Conservation (phyloP, 129 eudicot genomes). For the Smallanthus sonchifolius region DNA sequence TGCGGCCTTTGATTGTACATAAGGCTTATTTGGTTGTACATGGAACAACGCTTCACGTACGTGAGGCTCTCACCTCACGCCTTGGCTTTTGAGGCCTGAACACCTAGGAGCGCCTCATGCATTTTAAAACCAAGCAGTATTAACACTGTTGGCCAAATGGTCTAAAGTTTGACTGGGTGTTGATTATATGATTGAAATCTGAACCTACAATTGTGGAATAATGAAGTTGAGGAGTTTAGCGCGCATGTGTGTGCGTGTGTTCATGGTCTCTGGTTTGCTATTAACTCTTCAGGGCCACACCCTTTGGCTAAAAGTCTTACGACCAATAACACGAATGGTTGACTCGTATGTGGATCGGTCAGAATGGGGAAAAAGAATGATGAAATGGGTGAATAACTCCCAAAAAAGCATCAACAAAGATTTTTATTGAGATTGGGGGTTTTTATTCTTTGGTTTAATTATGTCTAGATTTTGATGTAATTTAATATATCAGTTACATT, state of each 20-base stretch:
- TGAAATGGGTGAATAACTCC: not conserved
- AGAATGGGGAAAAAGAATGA: not conserved
- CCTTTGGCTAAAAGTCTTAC: not conserved
- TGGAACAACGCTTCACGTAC: too few relatives aligned
- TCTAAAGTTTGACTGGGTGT: not conserved
- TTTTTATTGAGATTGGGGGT: not conserved
- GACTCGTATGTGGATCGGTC: not conserved
- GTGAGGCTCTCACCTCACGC: too few relatives aligned
- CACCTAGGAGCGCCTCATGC: too few relatives aligned
- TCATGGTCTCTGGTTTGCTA: not conserved
- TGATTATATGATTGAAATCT: not conserved
- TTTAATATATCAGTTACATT: not conserved
- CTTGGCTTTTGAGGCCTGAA: too few relatives aligned
- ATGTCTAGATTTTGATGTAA: not conserved
- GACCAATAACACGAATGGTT: not conserved
- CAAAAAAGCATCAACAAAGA: not conserved
- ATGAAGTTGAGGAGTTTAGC: not conserved
- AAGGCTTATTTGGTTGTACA: too few relatives aligned
- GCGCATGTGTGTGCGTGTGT: not conserved
- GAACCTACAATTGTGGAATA: not conserved
- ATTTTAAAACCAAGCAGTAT: too few relatives aligned
- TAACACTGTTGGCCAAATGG: not conserved
- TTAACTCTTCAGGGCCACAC: not conserved
- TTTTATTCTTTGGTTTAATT: not conserved
- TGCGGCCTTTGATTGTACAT: too few relatives aligned